Evolutionary conservation across 257 asterid species (phyloP).

Genomic region (Datura wrightii): DNA sequence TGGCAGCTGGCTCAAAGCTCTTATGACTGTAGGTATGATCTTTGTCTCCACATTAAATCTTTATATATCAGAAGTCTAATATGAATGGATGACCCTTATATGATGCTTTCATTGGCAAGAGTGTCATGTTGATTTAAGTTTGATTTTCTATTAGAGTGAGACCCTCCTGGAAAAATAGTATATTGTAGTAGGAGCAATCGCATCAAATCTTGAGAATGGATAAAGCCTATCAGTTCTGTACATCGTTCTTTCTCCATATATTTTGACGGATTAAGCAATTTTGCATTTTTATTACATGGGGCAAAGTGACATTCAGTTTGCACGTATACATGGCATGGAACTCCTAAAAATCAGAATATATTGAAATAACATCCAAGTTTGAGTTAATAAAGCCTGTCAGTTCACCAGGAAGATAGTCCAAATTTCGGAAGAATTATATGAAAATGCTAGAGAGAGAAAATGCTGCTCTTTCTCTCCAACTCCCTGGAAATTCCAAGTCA

Average conservation of each 20-base stretch:
- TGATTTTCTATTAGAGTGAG: neutral
- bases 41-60: neutral
- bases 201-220: slow-evolving; percentile 6
- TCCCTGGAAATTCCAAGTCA: slow-evolving; percentile 18
- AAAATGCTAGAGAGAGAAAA: neutral
- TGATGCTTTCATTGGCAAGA: neutral
- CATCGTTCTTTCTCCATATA: neutral
- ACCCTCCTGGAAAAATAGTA: neutral
- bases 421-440: neutral
- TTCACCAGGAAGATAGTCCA: slow-evolving; percentile 3
- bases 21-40: slow-evolving; percentile 69
- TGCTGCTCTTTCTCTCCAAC: neutral
- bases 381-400: slow-evolving; percentile 2
- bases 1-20: slow-evolving; percentile 67
- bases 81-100: neutral
- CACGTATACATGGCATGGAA: neutral
- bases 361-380: neutral
- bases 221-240: neutral
- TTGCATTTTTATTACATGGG: neutral
- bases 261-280: neutral
- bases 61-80: neutral
- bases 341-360: neutral
- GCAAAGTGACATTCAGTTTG: slow-evolving; percentile 4
- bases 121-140: neutral
- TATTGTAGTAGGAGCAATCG: neutral